A percentile compares a stretch with the other conserved stretches of the same genome.
Evolutionary conservation across 306 rosid species (phyloP).

Genomic region (Senna tora): DNA sequence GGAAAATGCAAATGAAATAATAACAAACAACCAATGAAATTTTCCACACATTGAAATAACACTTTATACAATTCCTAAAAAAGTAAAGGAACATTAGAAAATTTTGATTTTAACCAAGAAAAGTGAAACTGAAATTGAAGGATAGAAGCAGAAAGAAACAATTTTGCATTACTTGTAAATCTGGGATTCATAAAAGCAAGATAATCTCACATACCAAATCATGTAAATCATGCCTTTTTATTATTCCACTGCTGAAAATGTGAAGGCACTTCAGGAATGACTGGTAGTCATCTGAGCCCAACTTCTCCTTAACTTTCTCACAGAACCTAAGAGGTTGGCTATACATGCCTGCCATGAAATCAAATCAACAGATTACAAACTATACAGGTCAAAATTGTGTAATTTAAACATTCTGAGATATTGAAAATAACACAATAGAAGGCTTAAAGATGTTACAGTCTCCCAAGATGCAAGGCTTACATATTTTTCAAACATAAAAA

Average conservation of each 20-base stretch:
- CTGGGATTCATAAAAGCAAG: slow-evolving; percentile 29
- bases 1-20: slow-evolving; percentile 3
- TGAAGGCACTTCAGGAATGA: slow-evolving; percentile 77
- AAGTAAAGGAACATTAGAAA: slow-evolving; percentile 22
- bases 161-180: slow-evolving; percentile 16
- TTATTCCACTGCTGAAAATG: slow-evolving; percentile 75
- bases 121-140: slow-evolving; percentile 13
- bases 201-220: slow-evolving; percentile 64
- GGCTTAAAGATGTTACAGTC: neutral
- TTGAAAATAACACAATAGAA: neutral
- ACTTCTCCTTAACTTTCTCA: slow-evolving; percentile 83
- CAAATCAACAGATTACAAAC: slow-evolving; percentile 20
- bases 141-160: slow-evolving; percentile 34
- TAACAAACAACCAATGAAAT: neutral
- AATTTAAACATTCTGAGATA: neutral
- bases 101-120: slow-evolving; percentile 26
- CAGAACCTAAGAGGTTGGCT: slow-evolving; percentile 69
- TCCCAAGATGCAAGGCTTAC: neutral
- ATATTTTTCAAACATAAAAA: neutral
- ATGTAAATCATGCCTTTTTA: slow-evolving; percentile 73
- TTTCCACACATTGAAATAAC: slow-evolving; percentile 4
- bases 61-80: slow-evolving; percentile 23
- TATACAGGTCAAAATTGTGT: slow-evolving; percentile 2
- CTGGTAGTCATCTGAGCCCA: slow-evolving; percentile 75
- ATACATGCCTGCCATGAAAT: slow-evolving; percentile 66